phyloP scores from a whole-genome alignment of 129 eudicot genomes.

The Lactuca sativa region DNA sequence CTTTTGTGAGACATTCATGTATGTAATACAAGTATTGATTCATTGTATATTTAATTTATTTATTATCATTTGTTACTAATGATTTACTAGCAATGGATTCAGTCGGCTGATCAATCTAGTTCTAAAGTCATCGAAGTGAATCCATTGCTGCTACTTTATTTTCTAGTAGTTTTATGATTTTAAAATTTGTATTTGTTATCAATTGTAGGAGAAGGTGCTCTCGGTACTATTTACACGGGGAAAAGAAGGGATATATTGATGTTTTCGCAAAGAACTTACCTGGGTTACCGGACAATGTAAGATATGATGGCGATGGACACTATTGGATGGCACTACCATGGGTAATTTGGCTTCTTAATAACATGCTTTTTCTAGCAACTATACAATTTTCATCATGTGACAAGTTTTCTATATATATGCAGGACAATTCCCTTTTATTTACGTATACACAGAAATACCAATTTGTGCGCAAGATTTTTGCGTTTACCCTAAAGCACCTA shows the following conservation, averaged over 20 bases:
- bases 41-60: neutral
- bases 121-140: neutral
- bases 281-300: conserved; percentile 75
- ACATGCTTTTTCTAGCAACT: neutral
- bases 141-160: neutral
- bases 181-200: neutral
- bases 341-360: conserved; percentile 30
- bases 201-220: conserved; percentile 62
- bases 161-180: neutral
- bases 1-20: conserved; percentile 81
- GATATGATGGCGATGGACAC: conserved; percentile 69
- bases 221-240: conserved; percentile 57
- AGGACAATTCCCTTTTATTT: conserved; percentile 12
- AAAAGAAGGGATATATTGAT: conserved; percentile 53
- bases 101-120: neutral
- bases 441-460: conserved; percentile 9
- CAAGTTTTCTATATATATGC: neutral
- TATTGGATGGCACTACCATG: conserved; percentile 62
- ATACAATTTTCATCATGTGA: neutral
- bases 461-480: conserved; percentile 19
- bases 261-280: conserved; percentile 54
- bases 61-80: too few relatives aligned
- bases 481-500: conserved; percentile 19
- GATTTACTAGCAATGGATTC: neutral
- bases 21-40: neutral